Evolutionary conservation across 2,329 filamentous ascomycete genomes (phyloP).

Genomic region (Fusarium xyrophilum): DNA sequence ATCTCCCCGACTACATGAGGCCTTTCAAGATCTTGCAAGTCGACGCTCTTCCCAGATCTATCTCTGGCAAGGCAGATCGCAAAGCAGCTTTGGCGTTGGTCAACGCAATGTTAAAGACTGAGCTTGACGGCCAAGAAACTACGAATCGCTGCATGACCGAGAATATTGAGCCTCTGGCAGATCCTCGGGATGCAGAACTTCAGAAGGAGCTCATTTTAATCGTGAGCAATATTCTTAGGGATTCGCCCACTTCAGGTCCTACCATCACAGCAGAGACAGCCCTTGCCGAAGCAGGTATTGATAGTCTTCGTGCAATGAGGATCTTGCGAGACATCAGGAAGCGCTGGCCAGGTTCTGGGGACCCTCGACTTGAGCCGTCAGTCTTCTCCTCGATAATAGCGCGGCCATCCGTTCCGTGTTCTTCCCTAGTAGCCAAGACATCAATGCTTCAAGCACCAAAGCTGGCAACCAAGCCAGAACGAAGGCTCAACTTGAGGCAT

Average conservation of each 20-base stretch:
- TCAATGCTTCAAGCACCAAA: rapidly evolving
- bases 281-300: background rate
- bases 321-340: slow-evolving; percentile 10
- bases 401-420: slow-evolving; percentile 1
- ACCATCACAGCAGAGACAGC: background rate
- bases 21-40: slow-evolving; percentile 1
- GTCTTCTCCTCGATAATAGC: background rate
- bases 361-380: background rate
- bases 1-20: slow-evolving; percentile 23
- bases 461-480: background rate
- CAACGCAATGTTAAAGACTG: background rate
- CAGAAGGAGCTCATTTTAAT: background rate
- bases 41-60: background rate
- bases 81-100: background rate
- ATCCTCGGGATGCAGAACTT: background rate
- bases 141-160: rapidly evolving
- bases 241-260: background rate
- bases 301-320: slow-evolving; percentile 23
- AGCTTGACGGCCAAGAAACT: rapidly evolving
- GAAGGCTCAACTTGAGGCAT: background rate
- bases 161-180: background rate
- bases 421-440: background rate
- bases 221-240: background rate
- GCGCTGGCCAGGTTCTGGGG: background rate
- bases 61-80: slow-evolving; percentile 13